A percentile compares a stretch with the other conserved stretches of the same genome.
Evolutionary conservation across 106 monocot genomes (phyloP).

Genomic region (Ottelia alismoides): DNA sequence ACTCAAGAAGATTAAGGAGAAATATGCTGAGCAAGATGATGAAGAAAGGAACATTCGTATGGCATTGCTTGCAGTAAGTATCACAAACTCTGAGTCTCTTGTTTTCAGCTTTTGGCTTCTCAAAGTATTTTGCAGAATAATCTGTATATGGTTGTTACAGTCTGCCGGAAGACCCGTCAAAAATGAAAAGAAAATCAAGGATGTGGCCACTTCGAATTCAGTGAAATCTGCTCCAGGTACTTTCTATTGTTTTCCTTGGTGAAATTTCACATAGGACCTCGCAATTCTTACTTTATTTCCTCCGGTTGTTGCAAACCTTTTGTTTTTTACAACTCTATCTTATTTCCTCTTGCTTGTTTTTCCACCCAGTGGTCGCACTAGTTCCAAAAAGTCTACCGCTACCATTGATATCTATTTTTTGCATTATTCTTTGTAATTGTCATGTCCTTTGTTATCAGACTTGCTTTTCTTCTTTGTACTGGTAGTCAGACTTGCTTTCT

Average conservation of each 20-base stretch:
- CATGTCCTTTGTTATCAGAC: too few relatives aligned
- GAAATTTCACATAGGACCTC: too few relatives aligned
- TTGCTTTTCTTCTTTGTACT: too few relatives aligned
- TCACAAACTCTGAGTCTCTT: neutral
- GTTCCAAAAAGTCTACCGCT: too few relatives aligned
- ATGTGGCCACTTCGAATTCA: conserved; percentile 18
- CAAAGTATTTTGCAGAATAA: neutral
- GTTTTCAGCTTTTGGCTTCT: neutral
- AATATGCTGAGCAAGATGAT: conserved; percentile 97
- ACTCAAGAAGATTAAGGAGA: conserved; percentile 93
- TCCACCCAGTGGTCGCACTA: too few relatives aligned
- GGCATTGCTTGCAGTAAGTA: conserved; percentile 87
- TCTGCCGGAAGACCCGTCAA: conserved; percentile 70
- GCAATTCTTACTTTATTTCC: too few relatives aligned
- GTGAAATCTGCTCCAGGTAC: conserved; percentile 38
- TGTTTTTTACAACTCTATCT: too few relatives aligned
- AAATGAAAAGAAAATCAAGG: conserved; percentile 42
- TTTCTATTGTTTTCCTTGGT: neutral
- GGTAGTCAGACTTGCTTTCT: too few relatives aligned
- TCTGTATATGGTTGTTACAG: conserved; percentile 12
- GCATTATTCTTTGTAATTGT: too few relatives aligned
- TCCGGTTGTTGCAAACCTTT: too few relatives aligned
- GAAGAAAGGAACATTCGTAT: conserved; percentile 93
- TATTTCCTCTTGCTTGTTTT: too few relatives aligned
- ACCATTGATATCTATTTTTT: too few relatives aligned